Percentiles rank a stretch among this genome's conserved stretches.
Conservation (phyloP, 2,329 filamentous ascomycete genomes). For the Pezizomycotina sp. region DNA sequence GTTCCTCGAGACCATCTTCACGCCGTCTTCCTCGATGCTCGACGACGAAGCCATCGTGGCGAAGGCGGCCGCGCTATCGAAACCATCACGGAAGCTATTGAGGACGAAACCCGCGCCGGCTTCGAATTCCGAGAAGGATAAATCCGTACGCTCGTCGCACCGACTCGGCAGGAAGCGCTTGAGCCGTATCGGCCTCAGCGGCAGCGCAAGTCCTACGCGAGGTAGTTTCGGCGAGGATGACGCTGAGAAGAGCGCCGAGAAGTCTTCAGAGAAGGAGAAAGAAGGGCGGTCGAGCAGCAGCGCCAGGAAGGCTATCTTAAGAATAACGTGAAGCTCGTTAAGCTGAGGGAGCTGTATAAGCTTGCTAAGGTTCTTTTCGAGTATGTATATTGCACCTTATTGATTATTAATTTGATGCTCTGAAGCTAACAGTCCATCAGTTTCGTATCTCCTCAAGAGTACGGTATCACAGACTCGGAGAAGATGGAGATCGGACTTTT, state of each 20-base stretch:
- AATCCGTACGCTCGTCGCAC: conserved; percentile 20
- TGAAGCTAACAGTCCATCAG: conserved; percentile 6
- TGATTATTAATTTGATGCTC: conserved; percentile 2
- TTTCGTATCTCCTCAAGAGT: conserved; percentile 96
- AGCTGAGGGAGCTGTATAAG: conserved; percentile 81
- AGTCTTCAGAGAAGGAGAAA: conserved; percentile 7
- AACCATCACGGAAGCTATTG: conserved; percentile 16
- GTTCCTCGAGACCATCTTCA: conserved; percentile 95
- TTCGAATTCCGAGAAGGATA: conserved; percentile 17
- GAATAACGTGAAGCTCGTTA: conserved; percentile 68
- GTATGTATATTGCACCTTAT: conserved; percentile 13
- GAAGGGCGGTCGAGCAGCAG: conserved; percentile 12
- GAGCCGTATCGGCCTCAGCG: conserved; percentile 13
- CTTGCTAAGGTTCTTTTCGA: conserved; percentile 91
- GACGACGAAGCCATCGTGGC: conserved; percentile 42
- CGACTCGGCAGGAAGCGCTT: conserved; percentile 17
- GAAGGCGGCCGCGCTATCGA: conserved; percentile 6
- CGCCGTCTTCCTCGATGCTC: conserved; percentile 61
- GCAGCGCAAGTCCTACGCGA: conserved; percentile 7
- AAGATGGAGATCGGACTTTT: conserved; percentile 97
- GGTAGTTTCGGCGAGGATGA: conserved; percentile 6
- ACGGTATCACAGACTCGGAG: conserved; percentile 85
- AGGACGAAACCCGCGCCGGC: conserved; percentile 16
- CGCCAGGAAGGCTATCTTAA: conserved; percentile 59
- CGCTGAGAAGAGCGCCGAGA: conserved; percentile 13